Evolutionary conservation across 768 basidiomycete genomes (phyloP), one percentile per base, ranked within the genome.

Genomic region (Pleurotus ostreatus): DNA sequence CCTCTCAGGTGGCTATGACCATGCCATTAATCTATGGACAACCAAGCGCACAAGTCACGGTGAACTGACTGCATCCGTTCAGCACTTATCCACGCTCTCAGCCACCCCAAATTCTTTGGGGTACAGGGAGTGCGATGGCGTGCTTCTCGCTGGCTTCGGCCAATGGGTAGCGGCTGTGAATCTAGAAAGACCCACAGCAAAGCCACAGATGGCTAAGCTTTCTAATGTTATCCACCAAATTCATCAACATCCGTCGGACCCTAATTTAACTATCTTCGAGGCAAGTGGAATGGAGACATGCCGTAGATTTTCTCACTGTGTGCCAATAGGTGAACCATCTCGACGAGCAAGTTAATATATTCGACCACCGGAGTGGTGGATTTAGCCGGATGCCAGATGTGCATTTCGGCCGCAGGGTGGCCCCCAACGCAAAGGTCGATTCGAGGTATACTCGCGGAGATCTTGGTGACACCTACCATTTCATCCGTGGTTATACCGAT

Each of bases 1-100:
- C 65, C 70, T 81, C 55, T 74, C 79, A 37, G 79, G 78, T 52
- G 79, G 77, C 25, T 69, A 75, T 61, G 78, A 82, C 66, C 75
- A 76, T 63, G 63, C 62, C 45, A 65, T 79, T 40, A 68, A 72
- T 59, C 60, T 75, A 49, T 79, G 80, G 77, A 63, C 45, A 60
- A 70, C 55, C 66, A 43, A 58, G 62, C 34, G 60, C 66, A 45
- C 68, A 70, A 34, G 30, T 25, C 23, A 25, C 23, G 23, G 23
- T 34, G 30, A 11, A 34, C 30, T 34, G 30, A 34, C 30, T 8
- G 30, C 30, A 34, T 34, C 30, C 30, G 30, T 34, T 34, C 9
- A 34, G 11, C 30, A 59, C 37, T 44, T 68, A 37, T 55, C 60
- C 40, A 61, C 57, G 15, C 53, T 64, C 46, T 48, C 57, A 18